Base-by-base conservation (phyloP, 768 basidiomycete species). In the Coprinellus micaceus region DNA sequence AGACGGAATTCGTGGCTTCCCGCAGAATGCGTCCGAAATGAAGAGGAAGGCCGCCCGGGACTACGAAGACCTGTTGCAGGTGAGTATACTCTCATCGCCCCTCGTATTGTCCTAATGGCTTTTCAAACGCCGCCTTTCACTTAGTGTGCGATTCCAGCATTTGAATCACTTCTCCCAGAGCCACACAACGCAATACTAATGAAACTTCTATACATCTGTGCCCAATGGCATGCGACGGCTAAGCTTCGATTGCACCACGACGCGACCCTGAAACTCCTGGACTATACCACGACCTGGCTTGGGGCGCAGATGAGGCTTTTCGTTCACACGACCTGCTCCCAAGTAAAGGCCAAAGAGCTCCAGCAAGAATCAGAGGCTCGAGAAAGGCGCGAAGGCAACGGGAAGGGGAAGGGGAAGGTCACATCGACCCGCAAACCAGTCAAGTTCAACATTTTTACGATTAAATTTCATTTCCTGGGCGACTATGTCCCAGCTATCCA, bases 31-130 rank as follows among this genome's bases (percentile, higher is more conserved):
- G 0, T 66, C 70, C 0, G 66, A 66, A 9, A 65, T 72, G 60
- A 67, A 66, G 52, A 66, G 71, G 4, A 46, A 68, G 3, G 68
- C 69, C 1, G 75, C 69, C 0, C 61, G 66, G 0, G 70, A 77
- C 54, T 77, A 69, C 44, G 72, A 76, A 48, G 74, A 77, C 30
- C 29, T 75, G 1, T 57, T 77, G 0, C 74, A 76, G 66, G 76
- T 69, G 48, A 11, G 50, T 50, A 10, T 39, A 13, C 1, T 10
- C 22, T 17, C 22, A 17, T 7, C 7, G 7, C 7, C 7, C 19
- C n/a, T n/a, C n/a, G n/a, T n/a, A n/a, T n/a, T n/a, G n/a, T n/a
- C n/a, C n/a, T n/a, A n/a, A n/a, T 33, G 33, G 13, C 13, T 33
- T 33, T 33, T 33, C 33, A 6, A 6, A 6, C 6, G 7, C 13